These are phyloP conservation scores for Termitomyces sp. DNA, from an alignment of 1,284 basidiomycete species.

Conservation along the genomic window DNA sequence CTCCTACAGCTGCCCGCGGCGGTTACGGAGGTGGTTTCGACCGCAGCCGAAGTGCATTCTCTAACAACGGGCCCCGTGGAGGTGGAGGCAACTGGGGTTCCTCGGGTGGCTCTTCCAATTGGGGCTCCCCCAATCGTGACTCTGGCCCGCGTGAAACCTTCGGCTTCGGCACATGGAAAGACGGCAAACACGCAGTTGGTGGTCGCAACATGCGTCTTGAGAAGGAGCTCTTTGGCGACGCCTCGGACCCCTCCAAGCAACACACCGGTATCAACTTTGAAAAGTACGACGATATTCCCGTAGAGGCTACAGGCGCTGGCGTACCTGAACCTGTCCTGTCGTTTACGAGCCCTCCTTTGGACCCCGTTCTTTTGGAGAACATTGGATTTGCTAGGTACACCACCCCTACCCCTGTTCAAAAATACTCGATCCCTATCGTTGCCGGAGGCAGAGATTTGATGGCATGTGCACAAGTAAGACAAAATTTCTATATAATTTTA, in stretches of 20 bases:
- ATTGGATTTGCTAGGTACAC: conserved; percentile 91
- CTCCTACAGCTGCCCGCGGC: conserved; percentile 49
- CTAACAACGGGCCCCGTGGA: conserved; percentile 31
- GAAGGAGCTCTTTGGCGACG: conserved; percentile 94
- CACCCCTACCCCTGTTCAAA: conserved; percentile 97
- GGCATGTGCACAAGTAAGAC: conserved; percentile 90
- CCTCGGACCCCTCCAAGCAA: conserved; percentile 77
- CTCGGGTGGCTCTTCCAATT: conserved; percentile 28
- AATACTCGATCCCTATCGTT: conserved; percentile 99
- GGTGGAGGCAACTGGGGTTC: conserved; percentile 36
- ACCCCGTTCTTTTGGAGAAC: conserved; percentile 93
- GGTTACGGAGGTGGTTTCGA: conserved; percentile 49
- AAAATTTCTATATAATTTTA: conserved; percentile 15
- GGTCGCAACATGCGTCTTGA: conserved; percentile 82
- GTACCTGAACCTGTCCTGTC: conserved; percentile 90
- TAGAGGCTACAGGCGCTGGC: conserved; percentile 94
- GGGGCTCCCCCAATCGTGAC: conserved; percentile 32
- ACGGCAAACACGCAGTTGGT: conserved; percentile 83
- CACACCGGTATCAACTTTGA: conserved; percentile 99
- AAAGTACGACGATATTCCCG: conserved; percentile 99
- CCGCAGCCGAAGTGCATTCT: conserved; percentile 42
- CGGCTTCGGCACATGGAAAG: conserved; percentile 84
- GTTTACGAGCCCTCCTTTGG: conserved; percentile 88
- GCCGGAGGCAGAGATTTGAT: conserved; percentile 90
- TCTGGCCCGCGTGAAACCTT: conserved; percentile 46